A percentile compares a stretch with the other conserved stretches of the same genome.
Conservation (phyloP, 1,284 basidiomycete species). For the Leccinum ambiguum region DNA sequence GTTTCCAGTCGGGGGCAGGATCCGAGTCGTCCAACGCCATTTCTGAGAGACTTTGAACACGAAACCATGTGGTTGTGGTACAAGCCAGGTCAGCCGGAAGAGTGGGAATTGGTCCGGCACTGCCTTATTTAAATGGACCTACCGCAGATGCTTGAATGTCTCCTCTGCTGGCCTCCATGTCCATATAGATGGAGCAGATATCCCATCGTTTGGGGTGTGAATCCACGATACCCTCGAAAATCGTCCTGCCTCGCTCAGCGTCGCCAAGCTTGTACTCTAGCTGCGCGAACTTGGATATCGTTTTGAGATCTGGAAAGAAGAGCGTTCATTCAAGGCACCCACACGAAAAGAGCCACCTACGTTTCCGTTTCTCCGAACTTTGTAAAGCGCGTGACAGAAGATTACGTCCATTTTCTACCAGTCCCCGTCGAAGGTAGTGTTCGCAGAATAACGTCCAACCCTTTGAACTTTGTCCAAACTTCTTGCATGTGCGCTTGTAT, state of each 20-base stretch:
- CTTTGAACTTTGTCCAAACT: constrained; percentile 90
- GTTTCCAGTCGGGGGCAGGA: constrained; percentile 7
- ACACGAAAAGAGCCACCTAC: constrained; percentile 47
- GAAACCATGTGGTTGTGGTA: no score
- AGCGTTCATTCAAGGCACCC: constrained; percentile 6
- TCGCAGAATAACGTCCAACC: constrained; percentile 92
- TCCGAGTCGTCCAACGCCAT: constrained; percentile 17
- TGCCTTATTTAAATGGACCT: constrained; percentile 22
- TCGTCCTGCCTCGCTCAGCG: constrained; percentile 90
- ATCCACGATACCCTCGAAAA: constrained; percentile 96
- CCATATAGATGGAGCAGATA: constrained; percentile 96
- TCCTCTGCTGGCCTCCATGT: constrained; percentile 83
- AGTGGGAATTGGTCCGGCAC: background rate
- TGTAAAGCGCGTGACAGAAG: constrained; percentile 90
- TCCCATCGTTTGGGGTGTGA: constrained; percentile 94
- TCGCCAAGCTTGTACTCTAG: constrained; percentile 96
- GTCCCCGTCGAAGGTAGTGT: constrained; percentile 70
- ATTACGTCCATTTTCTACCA: constrained; percentile 80
- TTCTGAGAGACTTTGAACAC: background rate
- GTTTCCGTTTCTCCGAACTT: constrained; percentile 93
- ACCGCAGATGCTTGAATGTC: constrained; percentile 79
- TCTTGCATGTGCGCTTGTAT: constrained; percentile 83
- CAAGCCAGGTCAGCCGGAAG: no score
- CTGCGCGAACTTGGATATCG: constrained; percentile 92
- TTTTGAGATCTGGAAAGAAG: constrained; percentile 76